phyloP scores from a whole-genome alignment of 2,329 filamentous ascomycete species.

The Fusarium pininemorale region DNA sequence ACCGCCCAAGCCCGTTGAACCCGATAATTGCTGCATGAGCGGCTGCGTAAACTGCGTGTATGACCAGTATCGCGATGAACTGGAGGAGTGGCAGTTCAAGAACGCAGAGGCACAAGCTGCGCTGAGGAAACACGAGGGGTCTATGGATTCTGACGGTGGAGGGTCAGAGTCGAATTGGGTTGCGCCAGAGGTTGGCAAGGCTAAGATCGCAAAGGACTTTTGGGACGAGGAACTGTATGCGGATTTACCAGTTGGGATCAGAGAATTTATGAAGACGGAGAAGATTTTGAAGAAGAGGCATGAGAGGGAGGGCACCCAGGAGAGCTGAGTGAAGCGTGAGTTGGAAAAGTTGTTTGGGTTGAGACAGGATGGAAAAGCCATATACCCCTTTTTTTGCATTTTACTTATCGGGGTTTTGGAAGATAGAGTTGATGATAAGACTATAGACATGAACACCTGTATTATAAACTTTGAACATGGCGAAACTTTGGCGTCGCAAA shows the following conservation, averaged over 20 bases:
- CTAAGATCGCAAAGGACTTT: slow-evolving; percentile 60
- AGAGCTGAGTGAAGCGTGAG: slow-evolving; percentile 43
- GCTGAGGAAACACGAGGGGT: slow-evolving; percentile 55
- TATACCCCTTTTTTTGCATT: slow-evolving; percentile 34
- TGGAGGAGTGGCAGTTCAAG: slow-evolving; percentile 84
- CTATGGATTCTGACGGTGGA: slow-evolving; percentile 83
- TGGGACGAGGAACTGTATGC: slow-evolving; percentile 77
- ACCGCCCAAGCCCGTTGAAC: slow-evolving; percentile 85
- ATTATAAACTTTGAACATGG: background rate
- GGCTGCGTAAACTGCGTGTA: slow-evolving; percentile 98
- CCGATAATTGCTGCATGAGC: slow-evolving; percentile 99
- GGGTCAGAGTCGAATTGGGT: slow-evolving; percentile 76
- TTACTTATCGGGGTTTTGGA: background rate
- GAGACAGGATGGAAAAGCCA: background rate
- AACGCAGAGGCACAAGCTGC: slow-evolving; percentile 69
- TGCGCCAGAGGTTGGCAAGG: slow-evolving; percentile 44
- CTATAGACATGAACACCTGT: slow-evolving; percentile 16
- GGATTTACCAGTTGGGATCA: slow-evolving; percentile 87
- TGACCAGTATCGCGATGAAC: slow-evolving; percentile 89
- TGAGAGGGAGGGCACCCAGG: slow-evolving; percentile 61
- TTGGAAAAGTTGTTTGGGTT: background rate
- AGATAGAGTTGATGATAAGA: slow-evolving; percentile 35
- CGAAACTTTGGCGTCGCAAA: background rate
- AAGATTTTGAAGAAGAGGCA: slow-evolving; percentile 87
- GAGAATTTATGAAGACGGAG: slow-evolving; percentile 97